Conservation (phyloP, 1,139 yeast species). For the Yamadazyma epiphylla region DNA sequence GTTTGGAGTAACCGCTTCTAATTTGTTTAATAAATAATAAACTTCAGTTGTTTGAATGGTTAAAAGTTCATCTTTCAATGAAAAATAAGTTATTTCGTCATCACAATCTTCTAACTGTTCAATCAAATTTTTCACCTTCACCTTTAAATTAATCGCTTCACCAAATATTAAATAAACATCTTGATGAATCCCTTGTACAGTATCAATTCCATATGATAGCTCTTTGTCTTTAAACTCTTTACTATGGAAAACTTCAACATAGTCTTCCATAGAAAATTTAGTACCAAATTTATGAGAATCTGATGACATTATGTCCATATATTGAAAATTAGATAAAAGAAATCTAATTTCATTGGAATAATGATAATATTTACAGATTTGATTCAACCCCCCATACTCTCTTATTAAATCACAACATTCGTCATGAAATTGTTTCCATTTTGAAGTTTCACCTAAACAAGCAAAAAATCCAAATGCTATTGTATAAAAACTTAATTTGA, state of each 20-base stretch:
- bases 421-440: constrained; percentile 29
- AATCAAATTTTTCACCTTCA: constrained; percentile 9
- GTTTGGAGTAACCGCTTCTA: constrained; percentile 7
- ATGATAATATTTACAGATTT: constrained; percentile 12
- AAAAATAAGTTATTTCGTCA: constrained; percentile 4
- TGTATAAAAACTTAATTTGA: constrained; percentile 7
- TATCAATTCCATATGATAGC: constrained; percentile 19
- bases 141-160: constrained; percentile 15
- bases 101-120: constrained; percentile 2
- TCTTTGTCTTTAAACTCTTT: constrained; percentile 8
- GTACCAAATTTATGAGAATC: constrained; percentile 16
- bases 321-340: constrained; percentile 19
- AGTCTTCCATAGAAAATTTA: constrained; percentile 11
- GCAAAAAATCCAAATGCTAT: constrained; percentile 15
- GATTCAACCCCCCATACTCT: constrained; percentile 52
- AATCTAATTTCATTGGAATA: constrained; percentile 19
- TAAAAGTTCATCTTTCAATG: constrained; percentile 2
- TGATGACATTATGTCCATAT: constrained; percentile 18
- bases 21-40: constrained; percentile 3
- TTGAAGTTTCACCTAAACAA: constrained; percentile 40
- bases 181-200: constrained; percentile 21
- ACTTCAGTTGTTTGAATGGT: constrained; percentile 5
- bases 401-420: constrained; percentile 40
- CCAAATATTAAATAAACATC: constrained; percentile 15
- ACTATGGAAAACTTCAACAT: constrained; percentile 10